Percentiles rank a stretch among this genome's conserved stretches.
Conservation (phyloP, 495 filamentous ascomycete species). For the Glonium stellatum region DNA sequence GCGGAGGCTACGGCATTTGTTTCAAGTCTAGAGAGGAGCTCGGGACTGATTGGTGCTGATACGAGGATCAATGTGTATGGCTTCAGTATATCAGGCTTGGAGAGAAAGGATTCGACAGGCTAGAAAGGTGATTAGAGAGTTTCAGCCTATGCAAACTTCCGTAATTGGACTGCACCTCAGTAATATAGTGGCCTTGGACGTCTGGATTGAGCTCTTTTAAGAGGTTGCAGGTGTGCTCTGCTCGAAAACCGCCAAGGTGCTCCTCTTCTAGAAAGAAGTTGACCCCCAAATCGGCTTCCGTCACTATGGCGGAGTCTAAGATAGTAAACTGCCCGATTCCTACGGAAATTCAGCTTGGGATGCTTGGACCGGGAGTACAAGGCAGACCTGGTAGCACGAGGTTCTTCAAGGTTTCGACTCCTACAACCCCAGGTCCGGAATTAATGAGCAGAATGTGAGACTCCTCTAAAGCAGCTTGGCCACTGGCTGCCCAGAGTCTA, state of each 20-base stretch:
- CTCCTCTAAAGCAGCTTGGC: slow-evolving; percentile 83
- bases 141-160: neutral
- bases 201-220: slow-evolving; percentile 94
- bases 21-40: slow-evolving; percentile 50
- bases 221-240: slow-evolving; percentile 66
- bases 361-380: neutral
- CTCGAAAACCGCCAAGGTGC: slow-evolving; percentile 70
- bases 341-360: slow-evolving; percentile 21
- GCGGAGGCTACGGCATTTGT: slow-evolving; percentile 51
- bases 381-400: slow-evolving; percentile 70
- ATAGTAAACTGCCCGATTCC: slow-evolving; percentile 94
- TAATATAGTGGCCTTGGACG: slow-evolving; percentile 61
- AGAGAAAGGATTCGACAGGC: slow-evolving; percentile 38
- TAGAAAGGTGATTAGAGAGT: slow-evolving; percentile 37
- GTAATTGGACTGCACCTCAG: slow-evolving; percentile 33
- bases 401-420: slow-evolving; percentile 93
- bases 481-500: slow-evolving; percentile 87
- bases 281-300: slow-evolving; percentile 78
- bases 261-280: slow-evolving; percentile 91
- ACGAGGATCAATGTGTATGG: slow-evolving; percentile 70
- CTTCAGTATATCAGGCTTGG: slow-evolving; percentile 40
- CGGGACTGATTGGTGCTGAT: slow-evolving; percentile 56
- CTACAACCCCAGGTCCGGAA: slow-evolving; percentile 71
- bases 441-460: slow-evolving; percentile 85
- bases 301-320: slow-evolving; percentile 69